Percentiles rank a stretch among this genome's conserved stretches.
Evolutionary conservation across 495 filamentous ascomycete species (phyloP).

Genomic region (Aspergillus kassunensis): DNA sequence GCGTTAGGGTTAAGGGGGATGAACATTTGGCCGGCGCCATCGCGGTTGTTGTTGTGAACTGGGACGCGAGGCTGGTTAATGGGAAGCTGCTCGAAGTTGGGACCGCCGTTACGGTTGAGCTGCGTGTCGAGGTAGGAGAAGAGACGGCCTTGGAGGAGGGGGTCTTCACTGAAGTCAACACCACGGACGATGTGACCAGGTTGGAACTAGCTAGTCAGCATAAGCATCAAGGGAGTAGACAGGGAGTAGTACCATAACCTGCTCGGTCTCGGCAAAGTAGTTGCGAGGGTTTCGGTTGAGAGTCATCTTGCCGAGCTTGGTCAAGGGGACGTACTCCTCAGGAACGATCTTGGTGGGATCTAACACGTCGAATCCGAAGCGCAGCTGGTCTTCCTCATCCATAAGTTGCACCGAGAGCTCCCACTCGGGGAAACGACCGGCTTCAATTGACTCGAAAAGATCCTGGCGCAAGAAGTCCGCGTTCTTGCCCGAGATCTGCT

Average conservation of each 20-base stretch:
- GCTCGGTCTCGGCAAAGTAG: conserved; percentile 78
- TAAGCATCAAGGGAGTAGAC: conserved; percentile 11
- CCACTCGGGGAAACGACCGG: conserved; percentile 65
- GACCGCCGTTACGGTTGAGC: conserved; percentile 64
- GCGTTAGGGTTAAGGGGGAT: conserved; percentile 47
- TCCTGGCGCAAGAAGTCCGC: conserved; percentile 68
- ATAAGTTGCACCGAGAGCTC: conserved; percentile 73
- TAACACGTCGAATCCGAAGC: conserved; percentile 67
- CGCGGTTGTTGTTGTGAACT: conserved; percentile 71
- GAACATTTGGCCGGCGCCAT: conserved; percentile 45
- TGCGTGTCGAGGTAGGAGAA: conserved; percentile 77
- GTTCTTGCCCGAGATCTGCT: conserved; percentile 65
- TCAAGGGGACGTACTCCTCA: conserved; percentile 65
- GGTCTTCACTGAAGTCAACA: conserved; percentile 70
- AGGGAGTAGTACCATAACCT: conserved; percentile 67
- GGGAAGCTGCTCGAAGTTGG: conserved; percentile 74
- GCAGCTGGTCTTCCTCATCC: conserved; percentile 60
- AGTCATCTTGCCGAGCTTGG: conserved; percentile 60
- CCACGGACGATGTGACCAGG: conserved; percentile 58
- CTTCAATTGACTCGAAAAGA: conserved; percentile 65
- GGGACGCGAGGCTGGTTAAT: conserved; percentile 63
- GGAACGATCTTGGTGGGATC: conserved; percentile 77
- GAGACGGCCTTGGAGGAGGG: conserved; percentile 67
- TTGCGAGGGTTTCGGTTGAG: conserved; percentile 68
- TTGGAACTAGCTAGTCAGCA: conserved; percentile 61